Percentiles rank a stretch among this genome's conserved stretches.
Conservation (phyloP, 2,329 filamentous ascomycete species). For the Aspergillus tanneri region DNA sequence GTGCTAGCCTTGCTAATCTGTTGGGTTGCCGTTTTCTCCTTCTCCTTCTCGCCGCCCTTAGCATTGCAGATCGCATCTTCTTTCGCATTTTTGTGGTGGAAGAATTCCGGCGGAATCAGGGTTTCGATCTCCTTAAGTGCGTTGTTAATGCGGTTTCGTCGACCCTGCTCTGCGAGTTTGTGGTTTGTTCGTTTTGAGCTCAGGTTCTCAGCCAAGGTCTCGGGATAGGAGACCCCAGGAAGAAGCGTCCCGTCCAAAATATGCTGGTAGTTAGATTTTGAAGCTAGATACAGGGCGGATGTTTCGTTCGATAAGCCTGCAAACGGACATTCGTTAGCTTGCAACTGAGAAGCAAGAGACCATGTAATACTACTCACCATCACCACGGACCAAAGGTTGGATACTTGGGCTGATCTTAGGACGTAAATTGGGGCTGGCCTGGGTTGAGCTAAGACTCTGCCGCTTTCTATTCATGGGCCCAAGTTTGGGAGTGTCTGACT, state of each 20-base stretch:
- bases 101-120: conserved; percentile 64
- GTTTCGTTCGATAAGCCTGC: conserved; percentile 55
- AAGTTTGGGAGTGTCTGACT: conserved; percentile 49
- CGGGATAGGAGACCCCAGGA: conserved; percentile 86
- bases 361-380: conserved; percentile 49
- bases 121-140: conserved; percentile 88
- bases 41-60: conserved; percentile 47
- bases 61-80: conserved; percentile 41
- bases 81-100: conserved; percentile 45
- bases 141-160: conserved; percentile 90
- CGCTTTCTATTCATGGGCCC: conserved; percentile 64
- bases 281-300: conserved; percentile 75
- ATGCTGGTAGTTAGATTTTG: conserved; percentile 97
- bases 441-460: conserved; percentile 66
- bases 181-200: conserved; percentile 96
- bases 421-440: conserved; percentile 81
- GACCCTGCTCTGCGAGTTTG: conserved; percentile 95
- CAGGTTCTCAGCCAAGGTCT: conserved; percentile 85
- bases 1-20: conserved; percentile 92
- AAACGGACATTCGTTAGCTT: conserved; percentile 13
- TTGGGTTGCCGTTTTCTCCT: conserved; percentile 50
- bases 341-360: not conserved
- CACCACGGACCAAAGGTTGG: conserved; percentile 79
- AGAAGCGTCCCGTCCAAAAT: conserved; percentile 90
- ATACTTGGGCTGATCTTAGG: conserved; percentile 93